phyloP scores from a whole-genome alignment of 768 basidiomycete species.

The Mycena capillaripes region DNA sequence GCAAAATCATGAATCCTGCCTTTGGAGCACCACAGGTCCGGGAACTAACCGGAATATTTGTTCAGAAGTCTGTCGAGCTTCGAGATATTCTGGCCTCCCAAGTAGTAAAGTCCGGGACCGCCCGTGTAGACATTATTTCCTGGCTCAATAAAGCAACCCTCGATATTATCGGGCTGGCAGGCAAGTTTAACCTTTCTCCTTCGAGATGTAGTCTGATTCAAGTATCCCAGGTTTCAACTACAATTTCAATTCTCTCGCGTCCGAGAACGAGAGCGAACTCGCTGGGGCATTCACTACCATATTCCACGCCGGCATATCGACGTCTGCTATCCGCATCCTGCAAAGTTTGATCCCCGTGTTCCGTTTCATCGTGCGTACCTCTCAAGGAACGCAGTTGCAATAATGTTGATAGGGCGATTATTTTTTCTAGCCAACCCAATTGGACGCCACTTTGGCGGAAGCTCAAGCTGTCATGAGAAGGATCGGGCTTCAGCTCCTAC shows the following conservation, averaged over 20 bases:
- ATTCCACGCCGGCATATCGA: not conserved
- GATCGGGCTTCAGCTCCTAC: not conserved
- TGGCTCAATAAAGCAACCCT: constrained; percentile 17
- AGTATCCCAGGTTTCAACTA: not conserved
- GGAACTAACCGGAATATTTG: constrained; percentile 56
- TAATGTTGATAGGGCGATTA: not conserved
- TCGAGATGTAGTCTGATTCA: not conserved
- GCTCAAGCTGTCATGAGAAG: not conserved
- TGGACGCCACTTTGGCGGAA: not conserved
- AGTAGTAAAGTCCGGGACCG: not conserved
- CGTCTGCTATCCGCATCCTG: not conserved
- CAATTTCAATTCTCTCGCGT: not conserved
- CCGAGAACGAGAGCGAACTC: not conserved
- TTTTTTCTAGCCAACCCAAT: not conserved
- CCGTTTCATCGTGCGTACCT: not conserved
- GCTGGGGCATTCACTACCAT: not conserved
- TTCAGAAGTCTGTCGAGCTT: constrained; percentile 44
- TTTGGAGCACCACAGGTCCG: constrained; percentile 62
- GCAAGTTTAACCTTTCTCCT: not conserved
- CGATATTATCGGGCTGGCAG: constrained; percentile 16
- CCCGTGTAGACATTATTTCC: not conserved
- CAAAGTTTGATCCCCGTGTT: not conserved
- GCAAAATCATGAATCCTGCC: constrained; percentile 57
- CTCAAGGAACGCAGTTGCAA: not conserved
- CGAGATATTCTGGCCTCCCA: not conserved